Base-by-base conservation (phyloP, 2,329 filamentous ascomycete species). In the Ophiocordyceps robertsii region DNA sequence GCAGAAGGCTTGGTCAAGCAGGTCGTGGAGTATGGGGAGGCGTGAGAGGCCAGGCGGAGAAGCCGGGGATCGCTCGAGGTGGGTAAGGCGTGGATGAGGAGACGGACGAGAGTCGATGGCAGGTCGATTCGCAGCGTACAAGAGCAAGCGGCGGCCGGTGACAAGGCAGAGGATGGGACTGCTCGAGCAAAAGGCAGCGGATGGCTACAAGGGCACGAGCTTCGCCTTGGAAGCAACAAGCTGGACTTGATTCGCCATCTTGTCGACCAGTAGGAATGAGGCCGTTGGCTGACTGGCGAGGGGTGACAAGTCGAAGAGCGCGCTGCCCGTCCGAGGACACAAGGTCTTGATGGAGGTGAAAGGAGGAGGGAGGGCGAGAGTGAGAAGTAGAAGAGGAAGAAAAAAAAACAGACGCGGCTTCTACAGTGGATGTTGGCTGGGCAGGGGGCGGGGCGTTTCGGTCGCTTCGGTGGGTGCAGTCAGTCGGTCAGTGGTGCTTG, bases 191-290 rank as follows among this genome's bases (percentile, higher is more conserved):
- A 16, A 13, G 12, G 36, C 39, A 37, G 39, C 37, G 8, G 11
- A 27, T 24, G 27, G 14, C 40, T 44, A 45, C 29, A 38, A 31
- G 5, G 29, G 33, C 7, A 32, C 29, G 35, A 21, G 30, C 43
- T 41, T 39, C 29, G 38, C 37, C 17, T 16, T 36, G 41, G 35
- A 30, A 36, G 35, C 38, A 35, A 40, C 44, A 40, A 43, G 40
- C 29, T 41, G 44, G 44, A 43, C 33, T 29, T 40, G 35, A 24
- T 16, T 30, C 33, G 44, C 44, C 44, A 45, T 45, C 44, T 45
- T 40, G 44, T 40, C 43, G 36, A 37, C 14, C 16, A 24, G 32
- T 14, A 17, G 17, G 14, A 6, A 14, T 14, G 16, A n/a, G n/a
- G n/a, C 4, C 33, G 33, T n/a, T 5, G 14, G n/a, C 33, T 17